Evolutionary conservation across 306 rosid genomes (phyloP), one percentile per base, ranked within the genome.

Genomic region (Vicia faba): DNA sequence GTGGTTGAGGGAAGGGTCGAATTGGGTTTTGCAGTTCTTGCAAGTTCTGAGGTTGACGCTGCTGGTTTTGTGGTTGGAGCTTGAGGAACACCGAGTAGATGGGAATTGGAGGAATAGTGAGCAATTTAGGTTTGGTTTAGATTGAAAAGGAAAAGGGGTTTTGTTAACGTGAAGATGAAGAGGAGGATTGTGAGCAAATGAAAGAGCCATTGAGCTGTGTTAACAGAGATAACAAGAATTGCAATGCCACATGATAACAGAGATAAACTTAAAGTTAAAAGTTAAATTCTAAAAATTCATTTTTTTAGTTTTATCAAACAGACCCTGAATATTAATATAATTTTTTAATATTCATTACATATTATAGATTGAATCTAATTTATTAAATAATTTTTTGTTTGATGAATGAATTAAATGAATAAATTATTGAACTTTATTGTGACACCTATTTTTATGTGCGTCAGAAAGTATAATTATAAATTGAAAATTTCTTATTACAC

Each of bases 21-120:
- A 89, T 74, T 89, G 96, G 71, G 86, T 68, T 85, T 92, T 92
- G 86, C 98, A 89, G 68, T 86, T 87, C 84, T 91, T 87, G 85
- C 96, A 87, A 73, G 96, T 89, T 81, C 74, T 83, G 40, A 85
- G 86, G 41, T 61, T 64, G 61, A 55, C 19, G 71, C 49, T 64
- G 57, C 26, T 61, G 51, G 43, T 5, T 44, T 80, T 73, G 29
- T 71, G 16, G 62, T 69, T 76, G 60, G 84, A 74, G 8, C 57
- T 63, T 25, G 83, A 71, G n/a, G 78, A 83, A 79, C 88, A 87
- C 29, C 82, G 89, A 45, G 84, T 53, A 11, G 44, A 69, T 15
- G 58, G 57, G 61, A 72, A 60, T 71, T 69, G 73, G 10, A 18
- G 72, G 40, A 68, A 73, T 19, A 3, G 12, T 15, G 58, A 9